Base-by-base conservation (phyloP, 1,284 basidiomycete genomes). In the Cutaneotrichosporon cavernicola region DNA sequence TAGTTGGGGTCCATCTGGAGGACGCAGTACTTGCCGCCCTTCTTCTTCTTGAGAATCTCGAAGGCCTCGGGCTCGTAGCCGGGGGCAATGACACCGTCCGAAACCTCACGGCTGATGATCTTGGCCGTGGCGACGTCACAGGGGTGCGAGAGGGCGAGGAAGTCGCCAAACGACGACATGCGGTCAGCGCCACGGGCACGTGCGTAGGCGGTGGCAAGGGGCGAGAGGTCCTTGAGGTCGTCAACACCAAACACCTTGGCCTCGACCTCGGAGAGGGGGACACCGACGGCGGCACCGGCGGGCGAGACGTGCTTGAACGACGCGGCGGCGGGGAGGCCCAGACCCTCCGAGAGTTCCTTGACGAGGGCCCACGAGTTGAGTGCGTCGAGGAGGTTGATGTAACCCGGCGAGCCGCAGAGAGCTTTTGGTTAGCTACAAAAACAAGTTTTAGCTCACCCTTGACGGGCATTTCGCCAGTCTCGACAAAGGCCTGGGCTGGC, bases 291-390 rank as follows among this genome's bases (percentile, higher is more conserved):
- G 10, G 92, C 95, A 67, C 96, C 96, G 1, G 96, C 96, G 13
- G 96, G 96, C 22, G 95, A 98, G 65, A 99, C 97, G 80, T 99
- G 96, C 85, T 99, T 99, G 89, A 99, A 99, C 0, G 95, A 98
- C 4, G 96, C 94, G 18, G 96, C 96, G 30, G 97, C 97, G 18
- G 97, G 94, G 59, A 98, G 87, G 60, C 74, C 65, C 64, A 86
- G 83, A 31, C 92, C 87, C 1, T 90, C 91, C 58, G 93, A 88
- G 11, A 99, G 86, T 80, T 99, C 96, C 76, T 90, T 92, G 67
- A 99, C 96, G 56, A 99, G 87, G 0, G 92, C 96, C 80, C 91
- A 99, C 9, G 96, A 96, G 82, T 98, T 98, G 75, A 99, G 87
- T 0, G 93, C 94, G 75, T 99, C 97, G 63, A 99, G 86, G n/a